Conservation (phyloP, 345 rosid genomes). For the Aethionema arabicum region DNA sequence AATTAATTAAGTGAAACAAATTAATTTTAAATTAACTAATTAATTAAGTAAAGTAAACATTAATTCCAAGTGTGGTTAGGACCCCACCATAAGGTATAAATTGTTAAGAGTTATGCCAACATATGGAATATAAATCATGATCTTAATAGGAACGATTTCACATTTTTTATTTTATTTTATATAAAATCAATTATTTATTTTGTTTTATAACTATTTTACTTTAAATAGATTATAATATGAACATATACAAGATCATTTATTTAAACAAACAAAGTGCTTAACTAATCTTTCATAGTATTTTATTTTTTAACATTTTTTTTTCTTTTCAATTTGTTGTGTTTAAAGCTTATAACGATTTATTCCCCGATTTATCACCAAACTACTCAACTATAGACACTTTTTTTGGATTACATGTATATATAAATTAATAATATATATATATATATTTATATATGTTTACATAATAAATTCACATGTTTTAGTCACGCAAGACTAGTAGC, state of each 20-base stretch:
- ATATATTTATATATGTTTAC: slow-evolving; percentile 22
- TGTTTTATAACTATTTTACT: neutral
- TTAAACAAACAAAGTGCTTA: neutral
- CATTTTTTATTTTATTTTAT: slow-evolving; percentile 8
- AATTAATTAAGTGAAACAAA: neutral
- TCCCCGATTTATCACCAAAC: too few relatives aligned
- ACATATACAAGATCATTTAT: neutral
- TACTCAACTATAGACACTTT: too few relatives aligned
- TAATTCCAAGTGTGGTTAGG: slow-evolving; percentile 26
- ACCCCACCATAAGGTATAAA: slow-evolving; percentile 35
- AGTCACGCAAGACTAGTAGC: slow-evolving; percentile 27
- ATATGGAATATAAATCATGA: slow-evolving; percentile 38
- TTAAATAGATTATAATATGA: neutral
- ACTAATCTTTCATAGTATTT: neutral
- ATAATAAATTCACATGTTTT: slow-evolving; percentile 19
- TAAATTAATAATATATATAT: too few relatives aligned
- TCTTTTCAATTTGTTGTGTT: too few relatives aligned
- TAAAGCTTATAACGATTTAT: too few relatives aligned
- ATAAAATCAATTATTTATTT: neutral
- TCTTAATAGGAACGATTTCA: slow-evolving; percentile 24
- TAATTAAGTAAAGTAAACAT: slow-evolving; percentile 4
- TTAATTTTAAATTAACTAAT: slow-evolving; percentile 9
- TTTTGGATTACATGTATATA: too few relatives aligned
- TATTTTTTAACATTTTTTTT: too few relatives aligned
- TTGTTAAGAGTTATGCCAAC: slow-evolving; percentile 37